phyloP scores from a whole-genome alignment of 495 filamentous ascomycete genomes.

The Hypoxylon fuscum region DNA sequence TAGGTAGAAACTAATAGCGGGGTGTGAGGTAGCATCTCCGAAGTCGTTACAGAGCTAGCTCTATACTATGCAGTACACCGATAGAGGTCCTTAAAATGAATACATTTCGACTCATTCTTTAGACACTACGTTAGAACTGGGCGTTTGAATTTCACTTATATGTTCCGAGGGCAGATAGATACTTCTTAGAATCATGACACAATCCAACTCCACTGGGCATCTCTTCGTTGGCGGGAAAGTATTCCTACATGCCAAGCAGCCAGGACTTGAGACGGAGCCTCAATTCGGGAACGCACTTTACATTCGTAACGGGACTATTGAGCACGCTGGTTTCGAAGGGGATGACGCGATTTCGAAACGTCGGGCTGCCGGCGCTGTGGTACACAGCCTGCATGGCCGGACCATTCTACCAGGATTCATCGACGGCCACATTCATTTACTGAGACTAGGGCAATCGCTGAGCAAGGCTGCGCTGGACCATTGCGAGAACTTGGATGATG shows the following conservation, averaged over 20 bases:
- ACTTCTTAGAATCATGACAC: slow-evolving; percentile 2
- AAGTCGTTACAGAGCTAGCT: neutral
- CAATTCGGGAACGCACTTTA: slow-evolving; percentile 31
- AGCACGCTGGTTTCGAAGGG: slow-evolving; percentile 29
- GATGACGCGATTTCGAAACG: slow-evolving; percentile 19
- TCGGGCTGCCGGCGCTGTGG: slow-evolving; percentile 42
- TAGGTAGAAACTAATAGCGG: no score
- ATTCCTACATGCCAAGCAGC: slow-evolving; percentile 28
- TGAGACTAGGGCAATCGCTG: slow-evolving; percentile 67
- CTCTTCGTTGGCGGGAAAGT: slow-evolving; percentile 32
- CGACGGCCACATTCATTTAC: slow-evolving; percentile 70
- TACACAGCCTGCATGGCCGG: slow-evolving; percentile 56
- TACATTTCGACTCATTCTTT: neutral
- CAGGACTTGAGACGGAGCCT: slow-evolving; percentile 31
- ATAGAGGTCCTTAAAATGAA: neutral
- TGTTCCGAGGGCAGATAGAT: neutral
- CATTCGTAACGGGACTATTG: slow-evolving; percentile 22
- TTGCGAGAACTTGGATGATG: slow-evolving; percentile 63
- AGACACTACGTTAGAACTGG: neutral
- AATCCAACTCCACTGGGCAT: slow-evolving; percentile 9
- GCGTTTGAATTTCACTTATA: neutral
- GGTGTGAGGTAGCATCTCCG: neutral
- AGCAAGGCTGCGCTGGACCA: slow-evolving; percentile 62
- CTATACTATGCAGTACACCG: no score
- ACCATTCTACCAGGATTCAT: slow-evolving; percentile 71